phyloP scores from a whole-genome alignment of 148 eudicot genomes.

The Camellia sinensis region DNA sequence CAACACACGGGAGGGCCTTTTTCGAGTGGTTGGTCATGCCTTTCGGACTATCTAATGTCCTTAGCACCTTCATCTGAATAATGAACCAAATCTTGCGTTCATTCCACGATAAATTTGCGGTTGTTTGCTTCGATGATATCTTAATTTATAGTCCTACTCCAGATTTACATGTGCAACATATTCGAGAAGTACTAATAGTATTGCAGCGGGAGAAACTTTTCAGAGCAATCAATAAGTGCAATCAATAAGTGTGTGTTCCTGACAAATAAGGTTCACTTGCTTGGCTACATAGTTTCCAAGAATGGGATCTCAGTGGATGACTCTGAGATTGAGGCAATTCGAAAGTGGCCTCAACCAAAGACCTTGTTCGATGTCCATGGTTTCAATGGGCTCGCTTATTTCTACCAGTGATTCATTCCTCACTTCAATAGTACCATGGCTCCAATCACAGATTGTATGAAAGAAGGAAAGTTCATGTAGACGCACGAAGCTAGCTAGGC shows the following conservation, averaged over 20 bases:
- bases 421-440: background rate
- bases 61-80: background rate
- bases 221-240: no score
- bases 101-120: no score
- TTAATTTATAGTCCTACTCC: background rate
- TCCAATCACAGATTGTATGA: background rate
- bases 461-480: background rate
- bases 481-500: background rate
- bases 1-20: background rate
- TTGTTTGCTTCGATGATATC: background rate
- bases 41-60: background rate
- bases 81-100: no score
- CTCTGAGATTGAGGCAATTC: background rate
- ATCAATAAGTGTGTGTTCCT: background rate
- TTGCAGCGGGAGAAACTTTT: background rate
- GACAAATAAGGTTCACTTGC: background rate
- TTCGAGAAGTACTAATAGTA: background rate
- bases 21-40: conserved; percentile 2
- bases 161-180: background rate
- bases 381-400: background rate
- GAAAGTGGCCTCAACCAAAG: background rate
- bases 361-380: background rate
- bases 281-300: background rate
- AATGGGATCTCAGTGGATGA: background rate
- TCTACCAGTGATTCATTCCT: background rate